phyloP scores from a whole-genome alignment of 2,329 filamentous ascomycete species.

The Sarocladium kiliense region DNA sequence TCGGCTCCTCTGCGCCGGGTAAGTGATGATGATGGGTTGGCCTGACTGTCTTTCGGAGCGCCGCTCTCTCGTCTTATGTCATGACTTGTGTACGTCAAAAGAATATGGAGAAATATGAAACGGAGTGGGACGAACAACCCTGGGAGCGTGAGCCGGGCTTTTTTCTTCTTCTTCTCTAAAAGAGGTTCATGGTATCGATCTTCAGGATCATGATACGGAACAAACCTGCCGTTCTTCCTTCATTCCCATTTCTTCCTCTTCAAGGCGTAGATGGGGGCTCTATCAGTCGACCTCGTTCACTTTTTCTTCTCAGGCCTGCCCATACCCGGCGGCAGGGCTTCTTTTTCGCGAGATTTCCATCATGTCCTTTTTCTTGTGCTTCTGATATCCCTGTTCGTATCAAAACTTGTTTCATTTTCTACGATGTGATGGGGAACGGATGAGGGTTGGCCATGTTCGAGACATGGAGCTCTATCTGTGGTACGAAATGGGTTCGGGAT shows the following conservation, averaged over 20 bases:
- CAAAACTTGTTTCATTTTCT: neutral
- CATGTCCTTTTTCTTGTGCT: neutral
- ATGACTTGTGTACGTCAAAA: neutral
- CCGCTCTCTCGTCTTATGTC: neutral
- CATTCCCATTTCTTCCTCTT: no score
- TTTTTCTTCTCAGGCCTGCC: neutral
- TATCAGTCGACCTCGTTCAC: neutral
- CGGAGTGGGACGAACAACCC: neutral
- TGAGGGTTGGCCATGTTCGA: neutral
- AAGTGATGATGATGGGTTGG: neutral
- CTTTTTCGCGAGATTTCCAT: no score
- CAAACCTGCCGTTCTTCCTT: no score
- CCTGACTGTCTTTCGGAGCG: neutral
- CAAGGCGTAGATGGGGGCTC: no score
- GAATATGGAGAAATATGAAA: neutral
- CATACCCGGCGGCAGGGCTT: no score
- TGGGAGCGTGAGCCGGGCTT: neutral
- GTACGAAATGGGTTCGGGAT: no score
- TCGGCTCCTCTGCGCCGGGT: neutral
- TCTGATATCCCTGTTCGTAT: slow-evolving; percentile 5
- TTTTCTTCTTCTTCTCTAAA: neutral
- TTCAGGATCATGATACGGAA: no score
- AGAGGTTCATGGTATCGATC: no score
- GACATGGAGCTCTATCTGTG: neutral
- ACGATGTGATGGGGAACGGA: neutral